phyloP scores from a whole-genome alignment of 768 basidiomycete species.

The Lactarius hengduanensis region DNA sequence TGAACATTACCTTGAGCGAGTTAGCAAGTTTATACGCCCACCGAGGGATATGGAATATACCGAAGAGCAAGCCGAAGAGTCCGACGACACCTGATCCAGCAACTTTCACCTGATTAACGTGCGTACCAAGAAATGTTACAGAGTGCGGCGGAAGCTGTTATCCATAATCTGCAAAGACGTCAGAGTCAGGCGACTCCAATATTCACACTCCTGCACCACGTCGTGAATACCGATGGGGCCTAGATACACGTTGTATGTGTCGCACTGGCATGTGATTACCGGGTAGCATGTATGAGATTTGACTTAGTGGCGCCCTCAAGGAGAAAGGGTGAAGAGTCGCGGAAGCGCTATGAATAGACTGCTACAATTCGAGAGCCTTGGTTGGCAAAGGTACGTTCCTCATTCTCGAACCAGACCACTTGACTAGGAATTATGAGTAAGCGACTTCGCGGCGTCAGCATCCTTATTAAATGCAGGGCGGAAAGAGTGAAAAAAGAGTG shows the following conservation, averaged over 20 bases:
- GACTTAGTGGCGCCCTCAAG: neutral
- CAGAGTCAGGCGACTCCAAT: neutral
- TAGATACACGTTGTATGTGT: neutral
- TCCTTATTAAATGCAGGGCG: neutral
- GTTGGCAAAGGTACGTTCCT: too few relatives aligned
- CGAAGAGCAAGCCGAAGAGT: neutral
- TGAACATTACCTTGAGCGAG: neutral
- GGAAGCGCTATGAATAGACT: neutral
- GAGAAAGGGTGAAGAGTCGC: neutral
- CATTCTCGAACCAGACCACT: too few relatives aligned
- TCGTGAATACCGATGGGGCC: neutral
- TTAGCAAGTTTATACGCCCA: neutral
- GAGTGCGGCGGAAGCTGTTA: neutral
- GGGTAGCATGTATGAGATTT: neutral
- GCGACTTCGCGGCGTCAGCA: neutral
- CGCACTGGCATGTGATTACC: neutral
- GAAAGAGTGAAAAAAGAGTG: neutral
- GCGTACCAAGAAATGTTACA: neutral
- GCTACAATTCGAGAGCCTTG: too few relatives aligned
- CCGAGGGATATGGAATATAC: neutral
- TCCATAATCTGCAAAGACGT: neutral
- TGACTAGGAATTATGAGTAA: too few relatives aligned
- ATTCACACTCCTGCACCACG: neutral
- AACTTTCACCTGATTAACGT: neutral
- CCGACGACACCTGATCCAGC: neutral